Percentiles rank a stretch among this genome's conserved stretches.
Conservation (phyloP, 805 yeast genomes). For the Yarrowia alimentaria region DNA sequence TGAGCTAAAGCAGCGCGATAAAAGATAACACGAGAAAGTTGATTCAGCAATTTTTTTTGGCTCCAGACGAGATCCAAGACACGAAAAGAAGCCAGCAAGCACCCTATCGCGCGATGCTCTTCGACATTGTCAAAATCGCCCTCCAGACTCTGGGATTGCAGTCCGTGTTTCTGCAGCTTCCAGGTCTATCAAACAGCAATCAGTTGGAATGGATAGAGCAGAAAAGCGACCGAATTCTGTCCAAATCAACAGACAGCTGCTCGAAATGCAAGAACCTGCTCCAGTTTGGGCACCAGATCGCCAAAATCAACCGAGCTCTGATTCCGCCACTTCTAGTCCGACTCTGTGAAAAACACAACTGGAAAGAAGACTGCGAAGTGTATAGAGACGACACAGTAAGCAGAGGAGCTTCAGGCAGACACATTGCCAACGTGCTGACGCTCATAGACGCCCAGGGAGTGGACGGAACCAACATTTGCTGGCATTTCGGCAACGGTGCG, state of each 20-base stretch:
- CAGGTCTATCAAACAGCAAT: neutral
- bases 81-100: no score
- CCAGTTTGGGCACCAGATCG: neutral
- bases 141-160: neutral
- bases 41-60: no score
- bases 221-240: neutral
- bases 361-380: constrained; percentile 7
- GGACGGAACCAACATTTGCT: constrained; percentile 64
- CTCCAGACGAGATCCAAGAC: no score
- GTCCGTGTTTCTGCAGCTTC: neutral
- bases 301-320: neutral
- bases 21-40: no score
- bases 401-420: constrained; percentile 4
- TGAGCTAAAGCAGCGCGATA: no score
- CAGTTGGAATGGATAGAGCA: neutral
- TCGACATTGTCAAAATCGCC: no score
- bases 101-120: no score
- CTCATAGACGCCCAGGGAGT: constrained; percentile 51
- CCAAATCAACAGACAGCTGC: neutral
- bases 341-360: constrained; percentile 10
- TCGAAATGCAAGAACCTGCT: neutral
- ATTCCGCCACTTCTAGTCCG: neutral
- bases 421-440: constrained; percentile 51
- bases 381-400: constrained; percentile 4
- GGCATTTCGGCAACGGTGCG: constrained; percentile 47